Evolutionary conservation across 2,329 filamentous ascomycete genomes (phyloP).

Genomic region (Talaromyces sp.): DNA sequence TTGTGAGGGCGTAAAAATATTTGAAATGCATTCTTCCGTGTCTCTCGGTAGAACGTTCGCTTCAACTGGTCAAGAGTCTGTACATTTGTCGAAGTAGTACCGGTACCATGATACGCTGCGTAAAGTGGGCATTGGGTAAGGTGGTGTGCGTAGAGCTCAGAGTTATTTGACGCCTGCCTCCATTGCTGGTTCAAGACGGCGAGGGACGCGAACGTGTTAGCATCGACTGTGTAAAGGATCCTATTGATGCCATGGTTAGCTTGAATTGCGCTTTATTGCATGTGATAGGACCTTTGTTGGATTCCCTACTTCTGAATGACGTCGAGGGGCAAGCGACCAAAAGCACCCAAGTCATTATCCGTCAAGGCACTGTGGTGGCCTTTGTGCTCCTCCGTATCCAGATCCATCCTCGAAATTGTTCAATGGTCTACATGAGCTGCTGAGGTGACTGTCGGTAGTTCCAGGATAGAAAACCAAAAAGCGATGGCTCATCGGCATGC

Average conservation of each 20-base stretch:
- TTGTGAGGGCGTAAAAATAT: constrained; percentile 65
- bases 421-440: constrained; percentile 13
- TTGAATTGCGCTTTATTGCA: background rate
- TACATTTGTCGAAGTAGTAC: constrained; percentile 33
- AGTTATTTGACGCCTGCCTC: constrained; percentile 39
- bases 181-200: constrained; percentile 42
- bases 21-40: constrained; percentile 72
- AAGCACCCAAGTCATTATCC: constrained; percentile 10
- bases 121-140: constrained; percentile 42
- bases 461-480: constrained; percentile 6
- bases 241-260: constrained; percentile 22
- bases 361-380: background rate
- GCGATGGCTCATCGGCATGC: constrained; percentile 10
- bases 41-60: constrained; percentile 61
- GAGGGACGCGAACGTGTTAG: constrained; percentile 45
- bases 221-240: constrained; percentile 44
- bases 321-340: constrained; percentile 24
- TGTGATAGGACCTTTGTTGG: background rate
- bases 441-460: constrained; percentile 5
- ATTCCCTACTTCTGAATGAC: constrained; percentile 26
- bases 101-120: constrained; percentile 32
- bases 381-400: constrained; percentile 1
- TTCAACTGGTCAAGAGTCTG: constrained; percentile 56
- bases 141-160: constrained; percentile 44
- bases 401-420: constrained; percentile 12